Base-by-base conservation (phyloP, 164 flowering plant genomes). In the Litsea cubeba region DNA sequence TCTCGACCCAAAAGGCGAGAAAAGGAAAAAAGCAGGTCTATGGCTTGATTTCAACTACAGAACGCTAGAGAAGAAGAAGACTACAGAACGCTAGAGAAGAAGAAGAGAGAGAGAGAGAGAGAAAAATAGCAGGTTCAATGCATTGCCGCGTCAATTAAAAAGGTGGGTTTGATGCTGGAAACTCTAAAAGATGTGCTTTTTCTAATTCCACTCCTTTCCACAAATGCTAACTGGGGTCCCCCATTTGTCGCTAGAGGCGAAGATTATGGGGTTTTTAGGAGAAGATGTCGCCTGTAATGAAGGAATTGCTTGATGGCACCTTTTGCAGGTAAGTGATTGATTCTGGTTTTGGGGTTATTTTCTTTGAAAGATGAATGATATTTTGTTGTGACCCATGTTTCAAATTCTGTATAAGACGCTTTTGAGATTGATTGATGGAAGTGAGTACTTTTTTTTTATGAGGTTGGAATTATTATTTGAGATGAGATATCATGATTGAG, bases 151-250 rank as follows among this genome's bases (percentile, higher is more conserved):
- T 40, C 46, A 6, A 40, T 40, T 40, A 40, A 40, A 6, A 30
- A 30, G 22, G 46, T 30, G 32, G 49, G 17, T 66, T 66, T 66
- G 69, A 66, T 66, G 69, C 66, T 25, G 66, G 66, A 63, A 63
- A 12, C 28, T 20, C 17, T 15, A 20, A 54, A 54, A 54, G 60
- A 10, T 63, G 4, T 10, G 23, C 7, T 25, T 25, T 63, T 23
- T 40, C 46, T 12, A 63, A 25, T 24, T 63, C 66, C 66, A 11
- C 5, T 30, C 35, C 35, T 63, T 63, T 63, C 14, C 1, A 63
- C 58, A 63, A 63, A 63, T 3, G 24, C 7, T 10, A 15, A 15
- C 32, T 66, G 40, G 69, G 69, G 17, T 18, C 6, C 28, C 49
- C 22, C 69, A 28, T 66, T 66, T 30, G 8, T 66, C 68, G 14